phyloP scores from a whole-genome alignment of 371 early-diverging fungal genomes.

The Saksenaea vasiformis region DNA sequence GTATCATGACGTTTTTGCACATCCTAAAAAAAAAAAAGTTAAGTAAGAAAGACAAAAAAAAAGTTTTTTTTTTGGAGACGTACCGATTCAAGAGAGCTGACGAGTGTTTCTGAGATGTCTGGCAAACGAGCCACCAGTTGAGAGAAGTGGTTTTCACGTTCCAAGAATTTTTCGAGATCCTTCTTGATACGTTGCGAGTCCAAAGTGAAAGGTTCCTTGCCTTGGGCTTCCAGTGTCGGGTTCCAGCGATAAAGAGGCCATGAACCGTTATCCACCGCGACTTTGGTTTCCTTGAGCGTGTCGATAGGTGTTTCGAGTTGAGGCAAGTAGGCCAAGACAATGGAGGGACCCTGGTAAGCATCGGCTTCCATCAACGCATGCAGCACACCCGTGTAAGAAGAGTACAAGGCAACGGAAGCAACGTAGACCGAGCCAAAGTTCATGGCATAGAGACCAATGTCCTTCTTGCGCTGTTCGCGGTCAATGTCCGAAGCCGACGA shows the following conservation, averaged over 20 bases:
- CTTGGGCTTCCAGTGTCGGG: constrained; percentile 64
- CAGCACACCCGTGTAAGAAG: constrained; percentile 85
- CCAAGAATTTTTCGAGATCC: constrained; percentile 80
- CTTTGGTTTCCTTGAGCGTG: constrained; percentile 85
- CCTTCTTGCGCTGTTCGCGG: constrained; percentile 84
- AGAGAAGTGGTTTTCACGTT: constrained; percentile 81
- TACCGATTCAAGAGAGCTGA: constrained; percentile 53
- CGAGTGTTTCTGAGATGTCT: constrained; percentile 55
- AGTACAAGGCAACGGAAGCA: constrained; percentile 86
- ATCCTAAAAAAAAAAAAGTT: constrained; percentile 31
- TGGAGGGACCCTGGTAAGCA: constrained; percentile 85
- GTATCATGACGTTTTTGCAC: constrained; percentile 55
- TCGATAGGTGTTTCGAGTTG: constrained; percentile 61
- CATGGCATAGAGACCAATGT: constrained; percentile 93
- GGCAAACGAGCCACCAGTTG: constrained; percentile 69
- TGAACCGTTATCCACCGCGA: constrained; percentile 85
- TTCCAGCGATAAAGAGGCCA: constrained; percentile 97
- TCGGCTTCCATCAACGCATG: constrained; percentile 90
- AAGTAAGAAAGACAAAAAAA: background rate
- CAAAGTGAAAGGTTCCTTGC: constrained; percentile 71
- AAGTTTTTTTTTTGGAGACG: background rate
- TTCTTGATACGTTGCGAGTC: constrained; percentile 86
- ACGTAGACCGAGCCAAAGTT: constrained; percentile 88
- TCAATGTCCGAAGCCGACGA: constrained; percentile 31
- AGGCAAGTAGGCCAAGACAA: constrained; percentile 88